Evolutionary conservation across 2,329 filamentous ascomycete genomes (phyloP).

Genomic region (Colletotrichum sp.): DNA sequence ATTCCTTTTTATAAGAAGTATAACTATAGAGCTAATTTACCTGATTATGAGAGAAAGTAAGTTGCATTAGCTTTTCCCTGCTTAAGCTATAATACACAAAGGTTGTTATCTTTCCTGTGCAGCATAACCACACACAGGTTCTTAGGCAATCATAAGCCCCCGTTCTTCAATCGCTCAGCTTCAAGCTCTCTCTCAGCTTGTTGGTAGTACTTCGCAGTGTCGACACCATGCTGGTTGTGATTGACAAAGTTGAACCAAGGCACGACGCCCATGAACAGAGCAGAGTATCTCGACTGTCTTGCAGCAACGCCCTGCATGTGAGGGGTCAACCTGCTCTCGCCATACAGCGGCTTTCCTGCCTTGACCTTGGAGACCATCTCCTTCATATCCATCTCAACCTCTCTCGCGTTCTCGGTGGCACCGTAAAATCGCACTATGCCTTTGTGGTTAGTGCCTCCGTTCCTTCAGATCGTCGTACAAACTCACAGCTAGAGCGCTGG

Average conservation of each 20-base stretch:
- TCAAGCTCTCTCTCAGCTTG: conserved; percentile 95
- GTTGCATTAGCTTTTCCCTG: background rate
- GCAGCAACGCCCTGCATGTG: conserved; percentile 95
- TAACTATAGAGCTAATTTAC: background rate
- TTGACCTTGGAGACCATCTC: conserved; percentile 99
- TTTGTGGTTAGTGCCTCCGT: background rate
- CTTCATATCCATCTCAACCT: conserved; percentile 94
- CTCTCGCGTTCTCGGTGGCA: conserved; percentile 88
- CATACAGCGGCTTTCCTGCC: conserved; percentile 87
- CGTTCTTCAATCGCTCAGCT: conserved; percentile 59
- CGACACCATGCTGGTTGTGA: conserved; percentile 92
- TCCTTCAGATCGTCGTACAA: background rate
- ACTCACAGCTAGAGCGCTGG: conserved; percentile 80
- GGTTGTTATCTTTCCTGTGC: background rate
- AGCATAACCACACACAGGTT: background rate
- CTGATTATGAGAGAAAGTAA: background rate
- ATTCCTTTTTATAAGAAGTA: too few relatives aligned
- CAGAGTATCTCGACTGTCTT: conserved; percentile 90
- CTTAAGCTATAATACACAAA: background rate
- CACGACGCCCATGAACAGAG: conserved; percentile 81
- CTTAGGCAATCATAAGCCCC: background rate
- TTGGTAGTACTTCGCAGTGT: conserved; percentile 98
- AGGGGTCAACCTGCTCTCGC: conserved; percentile 76
- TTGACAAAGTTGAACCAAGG: conserved; percentile 99
- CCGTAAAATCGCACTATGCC: conserved; percentile 90